These are phyloP conservation scores for Malus hybrid DNA, from an alignment of 331 rosid species.

Conservation along the genomic window DNA sequence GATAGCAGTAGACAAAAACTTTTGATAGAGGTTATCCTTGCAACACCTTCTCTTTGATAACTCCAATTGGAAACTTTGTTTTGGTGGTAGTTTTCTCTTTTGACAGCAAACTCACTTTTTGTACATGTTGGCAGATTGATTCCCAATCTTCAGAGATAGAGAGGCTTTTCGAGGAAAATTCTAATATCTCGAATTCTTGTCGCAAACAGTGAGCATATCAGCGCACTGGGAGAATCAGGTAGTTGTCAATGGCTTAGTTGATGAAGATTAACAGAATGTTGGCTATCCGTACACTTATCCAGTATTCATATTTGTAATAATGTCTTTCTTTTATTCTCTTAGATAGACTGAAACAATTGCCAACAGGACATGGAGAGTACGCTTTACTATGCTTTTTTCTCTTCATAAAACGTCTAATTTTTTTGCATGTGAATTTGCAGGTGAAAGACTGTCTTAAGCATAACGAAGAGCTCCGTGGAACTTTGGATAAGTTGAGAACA, in stretches of 20 bases:
- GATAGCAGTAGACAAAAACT: constrained; percentile 94
- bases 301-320: not conserved
- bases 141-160: constrained; percentile 88
- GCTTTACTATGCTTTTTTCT: not conserved
- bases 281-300: not conserved
- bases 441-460: constrained; percentile 86
- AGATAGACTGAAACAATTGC: not conserved
- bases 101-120: constrained; percentile 14
- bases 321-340: not conserved
- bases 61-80: not conserved
- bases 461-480: constrained; percentile 78
- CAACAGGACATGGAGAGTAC: not conserved
- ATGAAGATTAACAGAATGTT: not conserved
- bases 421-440: constrained; percentile 34
- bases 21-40: constrained; percentile 54
- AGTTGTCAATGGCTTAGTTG: not conserved
- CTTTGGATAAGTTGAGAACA: constrained; percentile 55
- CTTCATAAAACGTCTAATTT: not conserved
- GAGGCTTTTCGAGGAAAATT: constrained; percentile 90
- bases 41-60: not conserved
- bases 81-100: constrained; percentile 11
- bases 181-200: constrained; percentile 56
- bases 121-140: constrained; percentile 59
- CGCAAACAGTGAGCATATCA: constrained; percentile 47
- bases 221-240: constrained; percentile 88